Conservation (phyloP, 257 asterid genomes). For the Capsicum rhomboideum region DNA sequence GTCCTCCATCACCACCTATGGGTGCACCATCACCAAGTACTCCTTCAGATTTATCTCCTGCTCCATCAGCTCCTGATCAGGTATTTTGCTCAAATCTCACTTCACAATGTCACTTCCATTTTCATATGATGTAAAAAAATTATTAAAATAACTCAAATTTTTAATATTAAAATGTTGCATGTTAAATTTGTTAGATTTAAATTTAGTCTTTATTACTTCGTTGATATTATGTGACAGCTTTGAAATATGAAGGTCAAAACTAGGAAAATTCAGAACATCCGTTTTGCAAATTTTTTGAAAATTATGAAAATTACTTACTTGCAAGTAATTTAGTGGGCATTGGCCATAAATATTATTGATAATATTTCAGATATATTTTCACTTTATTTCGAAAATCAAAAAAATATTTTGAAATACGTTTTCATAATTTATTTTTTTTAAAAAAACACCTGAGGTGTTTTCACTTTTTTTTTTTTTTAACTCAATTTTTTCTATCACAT, state of each 20-base stretch:
- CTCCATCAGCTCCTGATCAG: slow-evolving; percentile 66
- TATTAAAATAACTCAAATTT: neutral
- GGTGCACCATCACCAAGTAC: slow-evolving; percentile 56
- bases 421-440: no score
- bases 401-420: no score
- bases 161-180: neutral
- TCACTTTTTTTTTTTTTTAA: no score
- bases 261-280: neutral
- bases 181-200: neutral
- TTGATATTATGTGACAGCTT: neutral
- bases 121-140: no score
- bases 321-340: no score
- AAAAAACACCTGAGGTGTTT: no score
- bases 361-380: no score
- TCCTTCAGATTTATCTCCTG: slow-evolving; percentile 34
- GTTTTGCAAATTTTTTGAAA: neutral
- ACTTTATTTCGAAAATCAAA: no score
- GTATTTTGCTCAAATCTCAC: slow-evolving; percentile 4
- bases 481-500: no score
- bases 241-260: neutral
- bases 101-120: neutral
- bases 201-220: neutral
- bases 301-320: no score
- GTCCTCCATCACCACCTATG: slow-evolving; percentile 64
- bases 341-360: no score